A percentile compares a stretch with the other conserved stretches of the same genome.
Conservation (phyloP, 2,329 filamentous ascomycete species). For the Raffaelea ambrosiae region DNA sequence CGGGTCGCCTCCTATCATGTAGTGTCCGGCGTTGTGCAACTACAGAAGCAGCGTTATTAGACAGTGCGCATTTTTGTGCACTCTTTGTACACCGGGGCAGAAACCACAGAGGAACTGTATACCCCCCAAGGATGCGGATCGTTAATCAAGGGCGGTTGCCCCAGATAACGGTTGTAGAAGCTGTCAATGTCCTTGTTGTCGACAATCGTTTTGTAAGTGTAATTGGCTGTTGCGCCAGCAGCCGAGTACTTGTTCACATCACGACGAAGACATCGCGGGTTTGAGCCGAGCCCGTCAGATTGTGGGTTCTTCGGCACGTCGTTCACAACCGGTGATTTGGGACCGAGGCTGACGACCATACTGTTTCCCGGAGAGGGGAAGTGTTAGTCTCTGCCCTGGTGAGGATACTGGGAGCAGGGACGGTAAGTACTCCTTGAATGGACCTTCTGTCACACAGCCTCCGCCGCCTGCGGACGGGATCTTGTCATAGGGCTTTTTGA, state of each 20-base stretch:
- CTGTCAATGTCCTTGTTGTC: conserved; percentile 9
- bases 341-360: conserved; percentile 30
- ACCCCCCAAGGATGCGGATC: conserved; percentile 12
- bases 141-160: conserved; percentile 10
- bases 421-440: conserved; percentile 30
- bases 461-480: conserved; percentile 41
- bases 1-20: conserved; percentile 25
- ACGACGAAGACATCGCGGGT: conserved; percentile 33
- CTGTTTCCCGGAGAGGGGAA: no score
- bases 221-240: conserved; percentile 20
- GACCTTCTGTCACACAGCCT: conserved; percentile 43
- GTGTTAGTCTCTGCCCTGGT: no score
- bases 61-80: no score
- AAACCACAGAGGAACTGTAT: no score
- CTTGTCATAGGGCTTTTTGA: conserved; percentile 26
- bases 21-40: conserved; percentile 26
- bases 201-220: conserved; percentile 11
- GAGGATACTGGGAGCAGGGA: no score
- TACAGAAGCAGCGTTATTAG: no score
- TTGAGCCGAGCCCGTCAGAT: conserved; percentile 26
- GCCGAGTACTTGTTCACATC: conserved; percentile 19
- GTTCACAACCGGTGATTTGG: conserved; percentile 20
- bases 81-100: no score
- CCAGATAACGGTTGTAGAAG: conserved; percentile 13
- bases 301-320: conserved; percentile 23